phyloP scores from a whole-genome alignment of 1,284 basidiomycete species.

The Cystobasidium pallidum region DNA sequence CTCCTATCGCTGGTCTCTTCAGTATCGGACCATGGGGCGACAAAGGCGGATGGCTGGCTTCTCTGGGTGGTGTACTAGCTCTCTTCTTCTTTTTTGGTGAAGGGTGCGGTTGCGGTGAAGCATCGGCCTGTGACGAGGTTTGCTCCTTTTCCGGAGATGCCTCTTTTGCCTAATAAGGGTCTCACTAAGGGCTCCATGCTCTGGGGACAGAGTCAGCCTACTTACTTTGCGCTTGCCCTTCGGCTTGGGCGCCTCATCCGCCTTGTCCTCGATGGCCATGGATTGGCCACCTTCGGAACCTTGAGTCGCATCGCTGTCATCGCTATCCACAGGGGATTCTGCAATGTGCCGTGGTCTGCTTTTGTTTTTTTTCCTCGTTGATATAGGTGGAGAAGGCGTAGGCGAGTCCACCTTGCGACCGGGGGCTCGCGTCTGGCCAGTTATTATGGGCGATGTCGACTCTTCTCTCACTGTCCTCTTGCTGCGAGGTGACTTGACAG shows the following conservation, averaged over 20 bases:
- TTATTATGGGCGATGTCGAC: not conserved
- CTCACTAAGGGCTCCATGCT: not conserved
- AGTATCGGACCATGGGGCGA: constrained; percentile 26
- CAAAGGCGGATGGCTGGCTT: not conserved
- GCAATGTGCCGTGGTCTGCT: constrained; percentile 10
- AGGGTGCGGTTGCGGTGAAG: constrained; percentile 4
- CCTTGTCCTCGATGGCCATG: not conserved
- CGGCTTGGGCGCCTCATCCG: not conserved
- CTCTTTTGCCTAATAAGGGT: not conserved
- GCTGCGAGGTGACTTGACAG: not conserved
- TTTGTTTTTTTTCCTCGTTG: not conserved
- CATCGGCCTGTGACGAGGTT: not conserved
- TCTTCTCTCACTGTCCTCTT: not conserved
- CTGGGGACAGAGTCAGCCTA: not conserved
- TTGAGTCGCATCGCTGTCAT: constrained; percentile 14
- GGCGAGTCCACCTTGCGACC: not conserved
- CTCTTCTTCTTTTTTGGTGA: not conserved
- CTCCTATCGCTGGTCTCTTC: constrained; percentile 13
- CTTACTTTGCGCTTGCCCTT: not conserved
- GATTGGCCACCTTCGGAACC: constrained; percentile 5
- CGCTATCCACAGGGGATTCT: constrained; percentile 7
- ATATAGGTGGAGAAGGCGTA: constrained; percentile 12
- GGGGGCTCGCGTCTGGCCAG: not conserved
- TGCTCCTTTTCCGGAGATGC: not conserved
- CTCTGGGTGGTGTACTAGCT: not conserved